Percentiles rank a stretch among this genome's conserved stretches.
These are phyloP conservation scores for Syzygium aqueum DNA, from an alignment of 345 rosid genomes.

Conservation along the genomic window DNA sequence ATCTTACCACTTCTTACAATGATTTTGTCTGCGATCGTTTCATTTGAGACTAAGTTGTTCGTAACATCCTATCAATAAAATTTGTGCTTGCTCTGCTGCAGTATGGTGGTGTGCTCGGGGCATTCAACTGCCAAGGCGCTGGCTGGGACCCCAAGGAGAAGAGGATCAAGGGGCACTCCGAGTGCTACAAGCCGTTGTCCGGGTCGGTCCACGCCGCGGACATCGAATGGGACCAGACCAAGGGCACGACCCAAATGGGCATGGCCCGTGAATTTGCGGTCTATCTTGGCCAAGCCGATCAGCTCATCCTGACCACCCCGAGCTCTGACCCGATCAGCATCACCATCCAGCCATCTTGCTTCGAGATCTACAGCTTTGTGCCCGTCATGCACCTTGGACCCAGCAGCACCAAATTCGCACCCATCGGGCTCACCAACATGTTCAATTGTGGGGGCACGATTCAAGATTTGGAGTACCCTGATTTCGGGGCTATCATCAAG, in stretches of 20 bases:
- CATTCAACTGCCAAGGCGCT: slow-evolving; percentile 92
- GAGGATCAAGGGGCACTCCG: slow-evolving; percentile 47
- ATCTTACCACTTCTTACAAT: not conserved
- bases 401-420: slow-evolving; percentile 32
- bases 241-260: slow-evolving; percentile 21
- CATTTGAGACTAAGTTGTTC: not conserved
- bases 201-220: slow-evolving; percentile 47
- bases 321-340: slow-evolving; percentile 34
- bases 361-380: slow-evolving; percentile 68
- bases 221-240: slow-evolving; percentile 77
- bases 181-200: slow-evolving; percentile 54
- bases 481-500: slow-evolving; percentile 12
- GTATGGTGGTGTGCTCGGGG: slow-evolving; percentile 87
- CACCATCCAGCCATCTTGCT: slow-evolving; percentile 52
- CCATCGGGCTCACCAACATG: slow-evolving; percentile 62
- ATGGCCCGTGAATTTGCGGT: slow-evolving; percentile 36
- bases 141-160: slow-evolving; percentile 66
- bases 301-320: slow-evolving; percentile 16
- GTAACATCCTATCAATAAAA: not conserved
- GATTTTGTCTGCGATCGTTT: not conserved
- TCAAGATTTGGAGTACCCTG: slow-evolving; percentile 24
- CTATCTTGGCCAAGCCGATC: slow-evolving; percentile 45
- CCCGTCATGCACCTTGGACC: slow-evolving; percentile 42
- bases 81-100: slow-evolving; percentile 3
- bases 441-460: slow-evolving; percentile 72